phyloP scores from a whole-genome alignment of 2,329 filamentous ascomycete species.

The Colletotrichum gigasporum region DNA sequence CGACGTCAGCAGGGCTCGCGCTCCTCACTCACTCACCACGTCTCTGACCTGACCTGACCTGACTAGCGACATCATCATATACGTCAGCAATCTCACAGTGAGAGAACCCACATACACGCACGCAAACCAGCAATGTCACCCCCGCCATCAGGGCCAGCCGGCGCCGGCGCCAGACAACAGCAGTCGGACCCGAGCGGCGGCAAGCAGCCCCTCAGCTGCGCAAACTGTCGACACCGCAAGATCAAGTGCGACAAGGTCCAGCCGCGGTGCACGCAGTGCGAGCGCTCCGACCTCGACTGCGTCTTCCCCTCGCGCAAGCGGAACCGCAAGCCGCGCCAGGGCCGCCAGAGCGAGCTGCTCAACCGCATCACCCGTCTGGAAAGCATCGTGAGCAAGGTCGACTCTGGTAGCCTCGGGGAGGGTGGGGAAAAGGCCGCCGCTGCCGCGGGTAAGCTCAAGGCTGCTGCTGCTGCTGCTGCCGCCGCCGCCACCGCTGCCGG shows the following conservation, averaged over 20 bases:
- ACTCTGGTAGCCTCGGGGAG: conserved; percentile 36
- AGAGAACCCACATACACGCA: neutral
- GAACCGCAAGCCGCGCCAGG: conserved; percentile 49
- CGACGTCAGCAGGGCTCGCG: conserved; percentile 1
- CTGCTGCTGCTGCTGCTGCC: neutral
- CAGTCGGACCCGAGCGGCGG: neutral
- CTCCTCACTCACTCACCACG: conserved; percentile 4
- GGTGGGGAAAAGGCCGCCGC: neutral
- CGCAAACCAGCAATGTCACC: conserved; percentile 14
- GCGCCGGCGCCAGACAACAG: conserved; percentile 1
- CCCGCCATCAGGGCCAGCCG: conserved; percentile 3
- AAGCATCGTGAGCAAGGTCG: conserved; percentile 54
- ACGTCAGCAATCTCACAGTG: conserved; percentile 1
- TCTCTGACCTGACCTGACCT: neutral
- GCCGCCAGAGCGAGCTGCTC: conserved; percentile 53
- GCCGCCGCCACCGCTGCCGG: conserved; percentile 1
- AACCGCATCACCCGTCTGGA: conserved; percentile 55
- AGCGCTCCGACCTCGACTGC: conserved; percentile 57
- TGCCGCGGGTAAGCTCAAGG: too few species aligned
- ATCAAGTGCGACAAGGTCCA: conserved; percentile 67
- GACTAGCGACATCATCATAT: conserved; percentile 19
- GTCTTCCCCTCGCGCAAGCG: conserved; percentile 55
- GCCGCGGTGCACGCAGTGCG: conserved; percentile 63
- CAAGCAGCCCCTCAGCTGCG: conserved; percentile 58
- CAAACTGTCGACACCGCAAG: conserved; percentile 71